These are phyloP conservation scores for Nepenthes mirabilis DNA, from an alignment of 148 eudicot genomes.

Conservation along the genomic window DNA sequence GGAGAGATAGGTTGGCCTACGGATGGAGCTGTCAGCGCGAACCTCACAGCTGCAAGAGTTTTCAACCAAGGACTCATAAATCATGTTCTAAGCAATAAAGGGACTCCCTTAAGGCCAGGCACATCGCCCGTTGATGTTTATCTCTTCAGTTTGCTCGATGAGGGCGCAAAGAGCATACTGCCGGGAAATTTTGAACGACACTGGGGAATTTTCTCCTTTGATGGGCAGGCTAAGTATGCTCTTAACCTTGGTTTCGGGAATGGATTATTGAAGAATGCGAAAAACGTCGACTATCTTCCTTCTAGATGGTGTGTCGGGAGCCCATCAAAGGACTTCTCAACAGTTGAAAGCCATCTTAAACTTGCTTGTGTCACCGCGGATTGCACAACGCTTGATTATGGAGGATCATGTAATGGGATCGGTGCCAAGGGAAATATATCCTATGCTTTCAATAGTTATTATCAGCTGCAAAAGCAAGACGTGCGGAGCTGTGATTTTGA, in stretches of 20 bases:
- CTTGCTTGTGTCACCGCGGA: constrained; percentile 70
- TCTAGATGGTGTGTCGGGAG: constrained; percentile 77
- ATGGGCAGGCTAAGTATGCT: constrained; percentile 72
- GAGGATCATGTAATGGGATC: constrained; percentile 67
- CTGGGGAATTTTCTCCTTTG: constrained; percentile 82
- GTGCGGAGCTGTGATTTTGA: constrained; percentile 69
- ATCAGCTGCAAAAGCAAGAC: constrained; percentile 62
- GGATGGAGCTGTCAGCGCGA: constrained; percentile 65
- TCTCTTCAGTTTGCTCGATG: constrained; percentile 66
- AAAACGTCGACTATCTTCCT: constrained; percentile 57
- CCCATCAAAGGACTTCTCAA: constrained; percentile 45
- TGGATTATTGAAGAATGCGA: constrained; percentile 49
- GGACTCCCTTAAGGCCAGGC: constrained; percentile 73
- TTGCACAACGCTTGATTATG: constrained; percentile 58
- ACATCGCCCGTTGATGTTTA: constrained; percentile 63
- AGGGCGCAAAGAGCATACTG: constrained; percentile 59
- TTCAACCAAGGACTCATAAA: constrained; percentile 72
- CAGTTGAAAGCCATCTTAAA: constrained; percentile 36
- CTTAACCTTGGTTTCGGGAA: constrained; percentile 54
- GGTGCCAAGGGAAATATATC: constrained; percentile 78
- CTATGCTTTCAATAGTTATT: constrained; percentile 77
- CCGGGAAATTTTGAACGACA: constrained; percentile 89
- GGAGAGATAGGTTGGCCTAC: constrained; percentile 95
- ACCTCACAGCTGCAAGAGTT: constrained; percentile 64
- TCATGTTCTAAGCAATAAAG: constrained; percentile 47